Base-by-base conservation (phyloP, 2,329 filamentous ascomycete species). In the Trichoderma sp. region DNA sequence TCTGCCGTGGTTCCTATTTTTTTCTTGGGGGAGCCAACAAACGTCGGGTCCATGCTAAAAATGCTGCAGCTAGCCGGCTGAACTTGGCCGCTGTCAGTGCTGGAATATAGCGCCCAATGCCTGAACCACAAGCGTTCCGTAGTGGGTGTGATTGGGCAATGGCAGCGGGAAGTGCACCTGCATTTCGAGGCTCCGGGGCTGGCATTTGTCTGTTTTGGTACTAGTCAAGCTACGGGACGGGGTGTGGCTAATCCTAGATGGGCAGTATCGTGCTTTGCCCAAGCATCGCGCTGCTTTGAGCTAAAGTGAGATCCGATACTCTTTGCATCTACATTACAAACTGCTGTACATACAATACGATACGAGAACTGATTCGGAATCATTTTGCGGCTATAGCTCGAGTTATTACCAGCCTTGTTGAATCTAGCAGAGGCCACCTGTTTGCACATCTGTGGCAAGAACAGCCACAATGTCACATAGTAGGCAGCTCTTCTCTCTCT, bases 381-480 rank as follows among this genome's bases (percentile, higher is more conserved):
- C 1, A 11, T 50, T 11, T 50, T 50, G 45, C 21, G 7, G 3
- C 8, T n/a, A 50, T 1, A 4, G 4, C 45, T 53, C 21, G 33
- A 12, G 6, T 59, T 45, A n/a, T 45, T 27, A 6, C 29, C n/a
- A 11, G 41, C 45, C 9, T 53, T 53, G 8, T 53, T 12, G 45
- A 21, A 18, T 41, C 31, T 2, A 59, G 1, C 27, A 16, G 6
- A 38, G 8, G 21, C 9, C 18, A 16, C 45, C 35, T 33, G 24
- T 12, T 24, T 71, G 35, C 12, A 9, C 3, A 16, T 21, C 1
- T 31, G n/a, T 3, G 41, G 7, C 27, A 38, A 33, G 14, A 16
- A 50, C 21, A 53, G 60, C 31, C 41, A 73, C 31, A 64, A 73
- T 73, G 71, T 73, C 71, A 38, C 71, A 73, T 31, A 73, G 71